A percentile compares a stretch with the other conserved stretches of the same genome.
phyloP scores from a whole-genome alignment of 2,329 filamentous ascomycete genomes.

The Apiospora phragmitis region DNA sequence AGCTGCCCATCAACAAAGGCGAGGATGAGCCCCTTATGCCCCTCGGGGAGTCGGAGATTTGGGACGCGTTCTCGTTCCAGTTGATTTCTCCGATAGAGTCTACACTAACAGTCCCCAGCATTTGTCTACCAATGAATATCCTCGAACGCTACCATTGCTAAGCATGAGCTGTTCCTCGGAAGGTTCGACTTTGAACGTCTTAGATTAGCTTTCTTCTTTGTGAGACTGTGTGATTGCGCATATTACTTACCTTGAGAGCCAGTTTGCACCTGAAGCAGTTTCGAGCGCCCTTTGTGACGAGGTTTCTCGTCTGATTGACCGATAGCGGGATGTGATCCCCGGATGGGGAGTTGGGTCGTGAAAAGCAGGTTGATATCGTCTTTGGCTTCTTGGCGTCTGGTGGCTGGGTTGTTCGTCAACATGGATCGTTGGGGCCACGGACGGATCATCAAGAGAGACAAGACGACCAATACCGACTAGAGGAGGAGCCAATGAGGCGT shows the following conservation, averaged over 20 bases:
- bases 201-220: background rate
- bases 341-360: no score
- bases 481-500: background rate
- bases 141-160: background rate
- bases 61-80: slow-evolving; percentile 50
- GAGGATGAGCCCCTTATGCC: slow-evolving; percentile 52
- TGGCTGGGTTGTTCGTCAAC: background rate
- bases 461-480: background rate
- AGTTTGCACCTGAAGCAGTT: no score
- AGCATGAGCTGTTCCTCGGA: background rate
- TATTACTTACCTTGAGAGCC: no score
- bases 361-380: no score
- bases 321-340: no score
- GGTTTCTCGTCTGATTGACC: no score
- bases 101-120: slow-evolving; percentile 24
- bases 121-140: background rate
- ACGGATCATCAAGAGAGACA: background rate
- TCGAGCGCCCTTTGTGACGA: no score
- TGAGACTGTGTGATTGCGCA: no score
- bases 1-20: slow-evolving; percentile 34
- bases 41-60: slow-evolving; percentile 47
- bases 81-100: slow-evolving; percentile 44
- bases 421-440: background rate
- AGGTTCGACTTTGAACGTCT: background rate
- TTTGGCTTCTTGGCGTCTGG: no score